Percentiles rank a stretch among this genome's conserved stretches.
phyloP scores from a whole-genome alignment of 2,329 filamentous ascomycete species.

The Exophiala calicioides region DNA sequence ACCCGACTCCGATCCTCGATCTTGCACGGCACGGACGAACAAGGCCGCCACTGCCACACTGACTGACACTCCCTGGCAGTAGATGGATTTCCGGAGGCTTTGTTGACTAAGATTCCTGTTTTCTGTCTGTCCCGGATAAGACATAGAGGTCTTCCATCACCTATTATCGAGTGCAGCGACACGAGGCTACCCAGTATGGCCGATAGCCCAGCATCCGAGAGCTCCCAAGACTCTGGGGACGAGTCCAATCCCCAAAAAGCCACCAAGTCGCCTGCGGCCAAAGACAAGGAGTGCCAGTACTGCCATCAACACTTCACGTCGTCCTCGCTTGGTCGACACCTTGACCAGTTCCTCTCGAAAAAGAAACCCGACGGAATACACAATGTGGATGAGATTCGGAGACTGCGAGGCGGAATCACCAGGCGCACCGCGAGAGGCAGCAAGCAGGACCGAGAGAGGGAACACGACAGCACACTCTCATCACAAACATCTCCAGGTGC shows the following conservation, averaged over 20 bases:
- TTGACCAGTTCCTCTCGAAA: constrained; percentile 90
- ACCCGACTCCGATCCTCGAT: too few relatives aligned
- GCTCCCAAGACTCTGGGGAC: constrained; percentile 25
- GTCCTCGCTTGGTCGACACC: constrained; percentile 86
- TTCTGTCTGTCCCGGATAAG: constrained; percentile 8
- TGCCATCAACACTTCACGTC: constrained; percentile 90
- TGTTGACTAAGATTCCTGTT: not conserved
- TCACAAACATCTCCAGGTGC: constrained; percentile 32
- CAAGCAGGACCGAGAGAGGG: constrained; percentile 62
- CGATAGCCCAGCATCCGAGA: constrained; percentile 24
- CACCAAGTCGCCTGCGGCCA: constrained; percentile 53
- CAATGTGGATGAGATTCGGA: constrained; percentile 83
- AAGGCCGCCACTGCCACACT: too few relatives aligned
- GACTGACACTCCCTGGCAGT: too few relatives aligned
- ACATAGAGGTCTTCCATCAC: not conserved
- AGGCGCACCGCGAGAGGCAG: constrained; percentile 75
- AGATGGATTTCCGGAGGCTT: not conserved
- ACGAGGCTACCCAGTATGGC: constrained; percentile 10
- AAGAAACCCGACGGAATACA: constrained; percentile 94
- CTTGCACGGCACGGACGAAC: too few relatives aligned
- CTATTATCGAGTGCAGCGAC: constrained; percentile 3
- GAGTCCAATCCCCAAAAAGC: constrained; percentile 14
- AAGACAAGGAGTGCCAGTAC: constrained; percentile 87
- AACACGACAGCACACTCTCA: constrained; percentile 51
- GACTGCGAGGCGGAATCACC: constrained; percentile 81